Percentiles rank a stretch among this genome's conserved stretches.
These are phyloP conservation scores for Colletotrichum tanaceti DNA, from an alignment of 2,329 filamentous ascomycete species.

Conservation along the genomic window DNA sequence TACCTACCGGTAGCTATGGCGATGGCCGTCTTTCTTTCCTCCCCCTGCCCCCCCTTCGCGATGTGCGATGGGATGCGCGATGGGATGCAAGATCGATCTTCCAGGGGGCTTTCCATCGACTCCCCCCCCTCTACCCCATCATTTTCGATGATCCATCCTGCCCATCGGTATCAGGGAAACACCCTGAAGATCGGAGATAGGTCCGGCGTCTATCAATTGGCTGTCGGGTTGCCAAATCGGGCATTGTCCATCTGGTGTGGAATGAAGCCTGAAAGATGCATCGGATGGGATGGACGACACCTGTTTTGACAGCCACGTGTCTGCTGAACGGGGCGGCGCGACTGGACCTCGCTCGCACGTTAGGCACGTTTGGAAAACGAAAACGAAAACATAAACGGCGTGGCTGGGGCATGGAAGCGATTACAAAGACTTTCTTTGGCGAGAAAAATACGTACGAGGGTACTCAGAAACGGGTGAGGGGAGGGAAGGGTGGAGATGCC, in stretches of 20 bases:
- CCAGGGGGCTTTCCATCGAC: neutral
- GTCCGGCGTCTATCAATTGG: constrained; percentile 14
- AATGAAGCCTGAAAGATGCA: neutral
- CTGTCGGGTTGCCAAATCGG: neutral
- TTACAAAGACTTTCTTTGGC: neutral
- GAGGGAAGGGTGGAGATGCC: neutral
- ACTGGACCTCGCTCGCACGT: neutral
- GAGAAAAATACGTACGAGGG: no score
- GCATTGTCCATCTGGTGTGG: neutral
- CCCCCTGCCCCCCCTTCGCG: neutral
- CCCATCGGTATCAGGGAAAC: neutral
- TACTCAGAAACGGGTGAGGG: neutral
- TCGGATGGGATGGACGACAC: neutral
- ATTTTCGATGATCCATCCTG: neutral
- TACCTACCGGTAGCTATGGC: neutral
- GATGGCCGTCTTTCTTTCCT: no score
- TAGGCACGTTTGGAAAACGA: neutral
- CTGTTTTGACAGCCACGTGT: constrained; percentile 10
- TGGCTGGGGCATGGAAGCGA: neutral
- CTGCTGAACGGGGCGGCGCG: no score
- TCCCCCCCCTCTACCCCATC: no score
- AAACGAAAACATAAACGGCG: neutral
- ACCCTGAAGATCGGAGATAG: constrained; percentile 16
- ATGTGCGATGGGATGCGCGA: neutral
- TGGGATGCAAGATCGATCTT: constrained; percentile 15